Evolutionary conservation across 495 filamentous ascomycete species (phyloP).

Genomic region (Annulohypoxylon stygium): DNA sequence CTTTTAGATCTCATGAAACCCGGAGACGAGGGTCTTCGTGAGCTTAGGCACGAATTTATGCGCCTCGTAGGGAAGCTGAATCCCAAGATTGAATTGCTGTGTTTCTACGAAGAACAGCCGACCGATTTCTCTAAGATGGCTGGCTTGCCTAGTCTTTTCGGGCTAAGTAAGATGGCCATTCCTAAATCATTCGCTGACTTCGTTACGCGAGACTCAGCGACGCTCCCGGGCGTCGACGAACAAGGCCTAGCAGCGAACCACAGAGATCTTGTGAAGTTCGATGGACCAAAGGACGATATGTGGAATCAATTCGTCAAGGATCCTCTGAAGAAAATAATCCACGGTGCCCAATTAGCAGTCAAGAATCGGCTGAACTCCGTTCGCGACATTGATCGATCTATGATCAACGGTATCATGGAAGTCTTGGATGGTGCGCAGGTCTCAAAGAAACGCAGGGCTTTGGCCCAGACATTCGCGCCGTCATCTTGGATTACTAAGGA

Average conservation of each 20-base stretch:
- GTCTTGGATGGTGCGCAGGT: conserved; percentile 47
- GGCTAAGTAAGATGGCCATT: conserved; percentile 42
- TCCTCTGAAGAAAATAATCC: conserved; percentile 50
- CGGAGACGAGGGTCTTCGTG: conserved; percentile 48
- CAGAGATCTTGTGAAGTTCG: conserved; percentile 53
- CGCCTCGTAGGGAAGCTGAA: conserved; percentile 47
- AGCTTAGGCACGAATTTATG: conserved; percentile 53
- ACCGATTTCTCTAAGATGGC: conserved; percentile 51
- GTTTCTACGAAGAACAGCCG: conserved; percentile 52
- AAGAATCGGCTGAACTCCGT: conserved; percentile 53
- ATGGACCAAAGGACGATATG: conserved; percentile 50
- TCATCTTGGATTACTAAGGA: conserved; percentile 55
- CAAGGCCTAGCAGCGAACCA: conserved; percentile 53
- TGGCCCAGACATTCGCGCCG: conserved; percentile 46
- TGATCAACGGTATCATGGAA: conserved; percentile 50
- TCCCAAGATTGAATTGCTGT: conserved; percentile 49
- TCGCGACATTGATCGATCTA: conserved; percentile 48
- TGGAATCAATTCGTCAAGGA: conserved; percentile 52
- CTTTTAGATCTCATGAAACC: conserved; percentile 54
- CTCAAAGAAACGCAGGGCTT: conserved; percentile 44
- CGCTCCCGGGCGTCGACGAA: conserved; percentile 48
- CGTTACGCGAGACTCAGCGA: conserved; percentile 54
- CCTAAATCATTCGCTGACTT: conserved; percentile 48
- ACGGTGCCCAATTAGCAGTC: conserved; percentile 50
- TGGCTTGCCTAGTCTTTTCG: conserved; percentile 43